A percentile compares a stretch with the other conserved stretches of the same genome.
These are phyloP conservation scores for Potentilla sterilis DNA, from an alignment of 306 rosid species.

Conservation along the genomic window DNA sequence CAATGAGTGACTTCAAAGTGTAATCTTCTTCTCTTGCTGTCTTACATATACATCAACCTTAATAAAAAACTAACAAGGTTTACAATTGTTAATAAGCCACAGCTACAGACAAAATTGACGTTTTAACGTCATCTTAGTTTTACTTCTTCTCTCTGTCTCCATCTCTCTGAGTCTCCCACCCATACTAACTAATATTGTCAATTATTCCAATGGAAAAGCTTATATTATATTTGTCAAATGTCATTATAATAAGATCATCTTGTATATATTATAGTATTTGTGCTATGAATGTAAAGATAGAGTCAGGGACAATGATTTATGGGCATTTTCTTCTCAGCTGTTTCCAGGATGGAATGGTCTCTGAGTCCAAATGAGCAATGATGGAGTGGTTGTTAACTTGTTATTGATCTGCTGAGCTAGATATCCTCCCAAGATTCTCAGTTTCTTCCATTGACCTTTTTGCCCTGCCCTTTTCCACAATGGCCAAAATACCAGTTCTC, in stretches of 20 bases:
- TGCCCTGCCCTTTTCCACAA: constrained; percentile 36
- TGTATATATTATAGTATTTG: neutral
- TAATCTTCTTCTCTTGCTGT: constrained; percentile 1
- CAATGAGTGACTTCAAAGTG: constrained; percentile 70
- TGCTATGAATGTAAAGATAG: neutral
- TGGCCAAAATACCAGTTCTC: constrained; percentile 39
- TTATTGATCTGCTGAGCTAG: constrained; percentile 23
- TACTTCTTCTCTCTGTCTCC: neutral
- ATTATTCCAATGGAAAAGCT: constrained; percentile 14
- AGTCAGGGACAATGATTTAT: constrained; percentile 16
- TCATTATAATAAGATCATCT: neutral
- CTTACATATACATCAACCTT: neutral
- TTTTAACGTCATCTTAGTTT: constrained; percentile 36
- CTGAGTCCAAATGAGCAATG: constrained; percentile 22
- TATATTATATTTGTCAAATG: constrained; percentile 12
- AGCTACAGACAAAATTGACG: constrained; percentile 47
- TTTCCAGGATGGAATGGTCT: constrained; percentile 40
- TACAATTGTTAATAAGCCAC: constrained; percentile 37
- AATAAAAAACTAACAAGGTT: constrained; percentile 13
- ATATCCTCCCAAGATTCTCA: constrained; percentile 5
- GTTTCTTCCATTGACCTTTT: constrained; percentile 25
- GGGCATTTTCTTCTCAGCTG: constrained; percentile 33
- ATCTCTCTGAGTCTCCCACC: constrained; percentile 2
- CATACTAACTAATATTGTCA: neutral
- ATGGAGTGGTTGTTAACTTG: constrained; percentile 26